Evolutionary conservation across 2,329 filamentous ascomycete species (phyloP).

Genomic region (Aspergillus vadensis): DNA sequence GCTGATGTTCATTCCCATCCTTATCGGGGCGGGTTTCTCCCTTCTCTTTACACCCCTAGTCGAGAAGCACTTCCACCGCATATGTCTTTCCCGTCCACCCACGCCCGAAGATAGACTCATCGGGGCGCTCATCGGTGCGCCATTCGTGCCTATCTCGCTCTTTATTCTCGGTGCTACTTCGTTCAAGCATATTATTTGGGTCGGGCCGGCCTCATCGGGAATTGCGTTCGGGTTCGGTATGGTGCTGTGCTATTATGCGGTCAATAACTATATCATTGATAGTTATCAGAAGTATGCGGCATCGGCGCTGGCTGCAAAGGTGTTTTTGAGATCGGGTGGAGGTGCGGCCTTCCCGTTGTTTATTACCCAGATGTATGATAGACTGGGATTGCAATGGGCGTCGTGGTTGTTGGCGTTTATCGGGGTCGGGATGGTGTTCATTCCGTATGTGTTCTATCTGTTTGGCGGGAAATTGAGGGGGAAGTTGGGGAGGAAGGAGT

Average conservation of each 20-base stretch:
- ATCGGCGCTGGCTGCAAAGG: slow-evolving; percentile 49
- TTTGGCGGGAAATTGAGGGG: slow-evolving; percentile 13
- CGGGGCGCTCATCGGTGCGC: slow-evolving; percentile 72
- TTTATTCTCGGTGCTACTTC: slow-evolving; percentile 67
- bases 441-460: slow-evolving; percentile 16
- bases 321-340: slow-evolving; percentile 59
- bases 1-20: slow-evolving; percentile 46
- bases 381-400: slow-evolving; percentile 73
- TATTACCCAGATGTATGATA: slow-evolving; percentile 73
- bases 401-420: slow-evolving; percentile 66
- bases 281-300: slow-evolving; percentile 49
- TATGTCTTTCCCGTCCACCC: slow-evolving; percentile 63
- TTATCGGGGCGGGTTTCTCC: slow-evolving; percentile 35
- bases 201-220: slow-evolving; percentile 59
- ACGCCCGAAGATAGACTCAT: slow-evolving; percentile 74
- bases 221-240: slow-evolving; percentile 74
- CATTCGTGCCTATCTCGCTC: slow-evolving; percentile 64
- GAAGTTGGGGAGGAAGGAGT: background rate
- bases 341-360: slow-evolving; percentile 73
- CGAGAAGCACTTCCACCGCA: slow-evolving; percentile 72
- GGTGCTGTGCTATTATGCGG: slow-evolving; percentile 75
- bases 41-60: slow-evolving; percentile 48
- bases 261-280: slow-evolving; percentile 75
- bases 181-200: slow-evolving; percentile 58
- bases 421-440: slow-evolving; percentile 16